Evolutionary conservation across 345 rosid species (phyloP), one percentile per base, ranked within the genome.

Genomic region (Zanthoxylum bungeanum): DNA sequence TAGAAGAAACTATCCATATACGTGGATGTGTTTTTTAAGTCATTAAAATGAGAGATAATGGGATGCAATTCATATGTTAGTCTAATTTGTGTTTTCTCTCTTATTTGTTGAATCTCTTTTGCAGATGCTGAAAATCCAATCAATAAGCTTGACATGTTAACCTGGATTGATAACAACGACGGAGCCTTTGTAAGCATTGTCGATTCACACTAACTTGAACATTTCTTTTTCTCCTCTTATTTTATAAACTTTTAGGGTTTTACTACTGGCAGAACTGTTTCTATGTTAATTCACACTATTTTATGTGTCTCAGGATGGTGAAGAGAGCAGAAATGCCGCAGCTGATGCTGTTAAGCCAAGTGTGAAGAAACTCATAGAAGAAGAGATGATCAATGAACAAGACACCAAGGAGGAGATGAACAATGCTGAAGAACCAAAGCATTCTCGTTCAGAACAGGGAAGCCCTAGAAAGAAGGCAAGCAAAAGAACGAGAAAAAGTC

Each of bases 361-460:
- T 75, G 92, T 96, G 78, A 93, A 93, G 87, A 87, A 80, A 75
- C 99, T 93, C 73, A 90, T 96, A 24, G 99, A 94, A 73, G 92
- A 93, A 78, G 99, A 93, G 79, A 88, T 93, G 87, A 78, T 83
- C 42, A 67, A 64, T 21, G 91, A 88, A 76, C 78, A 79, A 64
- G 80, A 51, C 53, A 14, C 60, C 17, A 82, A 79, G 77, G 77
- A 73, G 59, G 85, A 87, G 75, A 77, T 40, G 57, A 77, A 60
- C 19, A 76, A 70, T 76, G 73, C 71, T 67, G 84, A 81, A 83
- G 84, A 80, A 77, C 71, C 76, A 58, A 78, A 83, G 52, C 65
- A 64, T 71, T 75, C 85, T 25, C 80, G 72, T 73, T 75, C 80
- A 10, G 89, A 83, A 63, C 75, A 73, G 56, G 93, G 83, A 76